These are phyloP conservation scores for Manihot esculenta DNA, from an alignment of 441 rosid species.

Conservation along the genomic window DNA sequence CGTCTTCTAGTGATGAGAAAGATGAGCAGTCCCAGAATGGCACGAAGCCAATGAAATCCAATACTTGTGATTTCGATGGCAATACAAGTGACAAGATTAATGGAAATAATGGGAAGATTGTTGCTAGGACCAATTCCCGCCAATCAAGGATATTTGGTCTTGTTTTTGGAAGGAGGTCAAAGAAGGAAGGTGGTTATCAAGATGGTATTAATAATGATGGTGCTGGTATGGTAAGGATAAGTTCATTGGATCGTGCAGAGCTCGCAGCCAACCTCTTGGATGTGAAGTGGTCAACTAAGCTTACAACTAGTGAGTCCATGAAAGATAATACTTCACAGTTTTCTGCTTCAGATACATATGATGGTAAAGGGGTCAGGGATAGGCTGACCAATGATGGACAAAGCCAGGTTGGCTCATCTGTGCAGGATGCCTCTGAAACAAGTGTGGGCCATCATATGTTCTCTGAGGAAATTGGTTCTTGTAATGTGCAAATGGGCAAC, in stretches of 20 bases:
- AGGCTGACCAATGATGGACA: slow-evolving; percentile 24
- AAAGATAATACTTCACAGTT: slow-evolving; percentile 39
- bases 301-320: slow-evolving; percentile 39
- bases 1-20: slow-evolving; percentile 62
- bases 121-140: slow-evolving; percentile 45
- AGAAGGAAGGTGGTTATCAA: slow-evolving; percentile 32
- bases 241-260: slow-evolving; percentile 77
- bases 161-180: slow-evolving; percentile 64
- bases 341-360: slow-evolving; percentile 24
- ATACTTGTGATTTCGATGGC: slow-evolving; percentile 49
- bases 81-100: slow-evolving; percentile 25
- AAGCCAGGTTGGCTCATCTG: slow-evolving; percentile 16
- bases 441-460: slow-evolving; percentile 17
- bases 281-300: slow-evolving; percentile 83
- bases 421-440: slow-evolving; percentile 19
- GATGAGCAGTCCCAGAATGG: slow-evolving; percentile 35
- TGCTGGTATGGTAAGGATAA: slow-evolving; percentile 36
- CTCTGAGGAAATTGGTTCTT: slow-evolving; percentile 28
- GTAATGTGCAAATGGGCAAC: slow-evolving; percentile 24
- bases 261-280: slow-evolving; percentile 85
- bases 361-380: slow-evolving; percentile 20
- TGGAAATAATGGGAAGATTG: slow-evolving; percentile 39
- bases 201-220: slow-evolving; percentile 35
- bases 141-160: slow-evolving; percentile 61
- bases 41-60: slow-evolving; percentile 49